Evolutionary conservation across 2,329 filamentous ascomycete genomes (phyloP).

Genomic region (Penicillium occitanis): DNA sequence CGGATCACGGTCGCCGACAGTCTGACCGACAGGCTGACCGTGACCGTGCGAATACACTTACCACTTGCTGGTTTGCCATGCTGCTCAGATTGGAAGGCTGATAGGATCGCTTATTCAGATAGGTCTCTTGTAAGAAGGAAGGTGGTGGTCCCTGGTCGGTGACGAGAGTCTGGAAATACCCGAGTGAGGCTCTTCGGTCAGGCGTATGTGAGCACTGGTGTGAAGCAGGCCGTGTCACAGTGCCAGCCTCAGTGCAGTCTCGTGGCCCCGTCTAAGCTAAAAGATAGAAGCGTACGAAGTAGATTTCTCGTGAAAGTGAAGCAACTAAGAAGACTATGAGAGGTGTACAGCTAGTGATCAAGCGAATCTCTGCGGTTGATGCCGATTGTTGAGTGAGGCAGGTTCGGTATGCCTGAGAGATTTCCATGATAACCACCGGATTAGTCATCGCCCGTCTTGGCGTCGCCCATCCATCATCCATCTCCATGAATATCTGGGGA

Average conservation of each 20-base stretch:
- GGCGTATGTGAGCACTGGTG: not conserved
- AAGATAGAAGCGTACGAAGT: not conserved
- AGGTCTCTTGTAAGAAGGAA: not conserved
- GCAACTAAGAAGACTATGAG: not conserved
- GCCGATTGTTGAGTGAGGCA: slow-evolving; percentile 37
- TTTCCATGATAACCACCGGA: slow-evolving; percentile 34
- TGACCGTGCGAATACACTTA: slow-evolving; percentile 39
- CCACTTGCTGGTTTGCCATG: slow-evolving; percentile 53
- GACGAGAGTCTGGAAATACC: not conserved
- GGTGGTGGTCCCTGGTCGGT: not conserved
- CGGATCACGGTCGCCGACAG: not conserved
- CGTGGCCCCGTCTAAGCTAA: not conserved
- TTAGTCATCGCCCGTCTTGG: slow-evolving; percentile 34
- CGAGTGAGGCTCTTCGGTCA: slow-evolving; percentile 3
- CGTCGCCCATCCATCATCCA: not conserved
- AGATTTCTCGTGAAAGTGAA: not conserved
- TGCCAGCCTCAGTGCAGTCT: not conserved
- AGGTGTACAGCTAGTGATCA: slow-evolving; percentile 9
- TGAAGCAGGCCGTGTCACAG: not conserved
- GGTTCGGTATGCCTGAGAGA: slow-evolving; percentile 38
- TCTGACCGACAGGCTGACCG: slow-evolving; percentile 20
- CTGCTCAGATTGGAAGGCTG: slow-evolving; percentile 18
- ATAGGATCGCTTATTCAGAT: not conserved
- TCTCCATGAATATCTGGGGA: too few relatives aligned
- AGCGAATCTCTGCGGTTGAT: slow-evolving; percentile 8